phyloP scores from a whole-genome alignment of 208 protist species.

The Trichomonas tenax region DNA sequence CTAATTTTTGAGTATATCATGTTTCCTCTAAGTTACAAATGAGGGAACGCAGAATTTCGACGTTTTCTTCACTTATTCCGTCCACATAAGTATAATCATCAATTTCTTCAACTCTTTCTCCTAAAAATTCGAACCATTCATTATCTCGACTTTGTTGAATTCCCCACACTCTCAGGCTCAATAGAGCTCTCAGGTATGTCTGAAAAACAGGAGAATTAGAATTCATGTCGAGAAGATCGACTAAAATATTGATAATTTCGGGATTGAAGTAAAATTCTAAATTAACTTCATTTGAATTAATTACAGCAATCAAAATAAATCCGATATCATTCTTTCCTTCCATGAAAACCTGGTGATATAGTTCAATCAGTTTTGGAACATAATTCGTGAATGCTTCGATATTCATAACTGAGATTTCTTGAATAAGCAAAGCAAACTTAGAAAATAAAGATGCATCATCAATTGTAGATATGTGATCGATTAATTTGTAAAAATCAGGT shows the following conservation, averaged over 20 bases:
- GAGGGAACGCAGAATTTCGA: too few species aligned
- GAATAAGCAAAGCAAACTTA: not conserved
- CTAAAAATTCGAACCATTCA: not conserved
- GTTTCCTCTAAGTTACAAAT: too few species aligned
- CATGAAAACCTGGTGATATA: not conserved
- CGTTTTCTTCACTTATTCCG: too few species aligned
- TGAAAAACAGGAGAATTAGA: not conserved
- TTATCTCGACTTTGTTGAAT: not conserved
- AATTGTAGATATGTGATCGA: not conserved
- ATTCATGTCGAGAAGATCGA: not conserved
- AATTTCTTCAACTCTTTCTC: not conserved
- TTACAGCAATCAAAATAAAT: not conserved
- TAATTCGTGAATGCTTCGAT: not conserved
- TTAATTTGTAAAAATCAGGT: not conserved
- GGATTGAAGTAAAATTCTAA: not conserved
- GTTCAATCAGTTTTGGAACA: not conserved
- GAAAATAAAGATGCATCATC: not conserved
- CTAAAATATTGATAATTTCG: not conserved
- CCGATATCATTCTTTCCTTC: not conserved
- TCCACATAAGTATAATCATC: not conserved
- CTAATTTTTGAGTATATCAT: too few species aligned
- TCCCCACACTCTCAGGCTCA: not conserved
- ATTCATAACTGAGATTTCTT: not conserved
- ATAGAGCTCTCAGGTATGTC: not conserved
- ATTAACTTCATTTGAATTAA: not conserved